Base-by-base conservation (phyloP, 345 rosid species). In the Linum usitatissimum region DNA sequence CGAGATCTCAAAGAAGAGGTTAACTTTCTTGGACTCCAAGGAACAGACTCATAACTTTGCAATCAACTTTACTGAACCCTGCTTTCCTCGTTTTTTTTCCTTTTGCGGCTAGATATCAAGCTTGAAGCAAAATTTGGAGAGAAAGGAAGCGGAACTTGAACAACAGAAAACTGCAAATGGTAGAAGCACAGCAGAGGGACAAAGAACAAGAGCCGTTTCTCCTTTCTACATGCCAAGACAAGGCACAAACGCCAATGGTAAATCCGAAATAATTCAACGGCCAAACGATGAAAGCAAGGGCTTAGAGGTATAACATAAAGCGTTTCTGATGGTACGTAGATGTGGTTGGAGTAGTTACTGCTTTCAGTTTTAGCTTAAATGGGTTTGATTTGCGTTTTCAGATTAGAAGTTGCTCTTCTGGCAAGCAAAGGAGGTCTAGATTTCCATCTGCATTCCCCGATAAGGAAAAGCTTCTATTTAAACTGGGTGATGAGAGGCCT, bases 1-100 rank as follows among this genome's bases (percentile, higher is more conserved):
- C 79, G 87, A 65, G 87, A 90, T 62, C 90, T 93, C 53, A 93
- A 86, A 62, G 99, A 90, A 53, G 97, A 93, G 99, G 99, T 90
- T 63, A 57, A 21, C 56, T 65, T 62, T 36, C 59, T 56, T 17
- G 57, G 6, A 56, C 66, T 45, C 36, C 64, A 30, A 14, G n/a
- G 15, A 45, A 55, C 30, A 21, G 57, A 28, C 61, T 19, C 62
- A 57, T 55, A 58, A 34, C 38, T 57, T 53, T 49, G 15, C 14
- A 54, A 14, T 9, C 30, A 42, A 19, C 4, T 30, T 10, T 6
- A 57, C 13, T n/a, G 23, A 4, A 19, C 34, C 21, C 6, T 19
- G 19, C 4, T 49, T 19, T 6, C 53, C 54, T 40, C 67, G 18
- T 2, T 1, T 5, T 21, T 19, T 23, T 51, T 23, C 28, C 28